phyloP scores from a whole-genome alignment of 495 filamentous ascomycete species.

The Xylaria telfairii region DNA sequence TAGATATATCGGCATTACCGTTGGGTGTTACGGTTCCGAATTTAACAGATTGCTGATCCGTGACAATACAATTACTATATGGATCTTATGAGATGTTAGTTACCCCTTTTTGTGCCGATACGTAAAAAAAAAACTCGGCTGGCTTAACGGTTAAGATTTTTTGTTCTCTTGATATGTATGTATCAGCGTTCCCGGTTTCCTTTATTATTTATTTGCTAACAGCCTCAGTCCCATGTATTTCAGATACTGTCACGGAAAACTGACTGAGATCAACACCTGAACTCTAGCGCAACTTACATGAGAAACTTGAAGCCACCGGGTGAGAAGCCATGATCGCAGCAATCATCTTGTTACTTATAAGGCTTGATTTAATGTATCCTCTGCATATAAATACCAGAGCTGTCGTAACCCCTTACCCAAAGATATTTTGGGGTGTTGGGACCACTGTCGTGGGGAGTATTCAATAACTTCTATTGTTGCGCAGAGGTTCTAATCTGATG shows the following conservation, averaged over 20 bases:
- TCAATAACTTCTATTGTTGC: too few relatives aligned
- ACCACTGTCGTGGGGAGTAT: too few relatives aligned
- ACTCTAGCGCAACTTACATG: constrained; percentile 65
- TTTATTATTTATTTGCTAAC: not conserved
- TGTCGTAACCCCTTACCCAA: constrained; percentile 59
- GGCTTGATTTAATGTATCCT: constrained; percentile 52
- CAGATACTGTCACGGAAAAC: not conserved
- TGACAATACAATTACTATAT: constrained; percentile 59
- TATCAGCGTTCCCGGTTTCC: too few relatives aligned
- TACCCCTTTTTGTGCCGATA: not conserved
- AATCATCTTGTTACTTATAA: not conserved
- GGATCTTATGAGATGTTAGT: constrained; percentile 56
- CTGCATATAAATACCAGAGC: constrained; percentile 64
- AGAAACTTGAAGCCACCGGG: constrained; percentile 66
- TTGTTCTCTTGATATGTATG: too few relatives aligned
- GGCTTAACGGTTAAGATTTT: too few relatives aligned
- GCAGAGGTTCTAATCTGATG: too few relatives aligned
- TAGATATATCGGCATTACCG: not conserved
- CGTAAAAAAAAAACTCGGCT: not conserved
- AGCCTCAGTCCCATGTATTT: constrained; percentile 8
- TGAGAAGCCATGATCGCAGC: constrained; percentile 41
- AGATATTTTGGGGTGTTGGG: too few relatives aligned
- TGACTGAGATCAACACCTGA: constrained; percentile 43
- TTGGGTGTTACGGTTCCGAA: not conserved
- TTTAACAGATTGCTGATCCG: constrained; percentile 48